Base-by-base conservation (phyloP, 768 basidiomycete genomes). In the Suillus spraguei region DNA sequence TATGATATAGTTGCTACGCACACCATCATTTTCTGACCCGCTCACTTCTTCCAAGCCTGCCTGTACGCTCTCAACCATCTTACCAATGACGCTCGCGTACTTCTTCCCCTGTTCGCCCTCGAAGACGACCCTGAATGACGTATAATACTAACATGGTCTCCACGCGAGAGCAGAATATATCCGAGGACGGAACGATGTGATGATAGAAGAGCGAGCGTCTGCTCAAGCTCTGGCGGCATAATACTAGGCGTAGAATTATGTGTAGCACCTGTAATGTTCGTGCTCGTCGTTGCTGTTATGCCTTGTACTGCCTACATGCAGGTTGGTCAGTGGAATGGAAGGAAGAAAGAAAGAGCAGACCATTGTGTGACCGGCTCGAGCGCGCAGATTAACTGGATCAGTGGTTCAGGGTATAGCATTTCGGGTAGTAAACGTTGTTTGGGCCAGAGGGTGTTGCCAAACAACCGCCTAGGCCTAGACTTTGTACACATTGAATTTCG, bases 181-280 rank as follows among this genome's bases (percentile, higher is more conserved):
- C 95, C 94, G 7, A 94, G 84, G 4, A 96, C 94, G 22, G 92
- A 89, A 20, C 92, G 85, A 71, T 96, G 91, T 5, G 91, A 83
- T 1, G 92, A 89, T 60, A 97, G 82, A 65, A 89, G 77, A 0
- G 87, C 75, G 14, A 96, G 82, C 0, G 89, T 95, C 66, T 88
- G 85, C 73, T 95, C 94, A 56, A 95, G 85, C 70, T 94, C 93
- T n/a, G 91, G 87, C 14, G 90, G 82, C 76, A 89, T 84, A 32
- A 89, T 84, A 33, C 69, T 70, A 5, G 60, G 64, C 11, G 73
- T 22, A 10, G 69, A 56, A 53, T 14, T 65, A 41, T 61, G 60
- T 1, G 60, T 61, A 16, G 55, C 14, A 41, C 53, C 59, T 24
- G 60, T 55, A 28, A 68, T 63, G 42, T 72, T 64, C 32, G 66